Evolutionary conservation across 768 basidiomycete genomes (phyloP), one percentile per base, ranked within the genome.

Genomic region (Suillus occidentalis): DNA sequence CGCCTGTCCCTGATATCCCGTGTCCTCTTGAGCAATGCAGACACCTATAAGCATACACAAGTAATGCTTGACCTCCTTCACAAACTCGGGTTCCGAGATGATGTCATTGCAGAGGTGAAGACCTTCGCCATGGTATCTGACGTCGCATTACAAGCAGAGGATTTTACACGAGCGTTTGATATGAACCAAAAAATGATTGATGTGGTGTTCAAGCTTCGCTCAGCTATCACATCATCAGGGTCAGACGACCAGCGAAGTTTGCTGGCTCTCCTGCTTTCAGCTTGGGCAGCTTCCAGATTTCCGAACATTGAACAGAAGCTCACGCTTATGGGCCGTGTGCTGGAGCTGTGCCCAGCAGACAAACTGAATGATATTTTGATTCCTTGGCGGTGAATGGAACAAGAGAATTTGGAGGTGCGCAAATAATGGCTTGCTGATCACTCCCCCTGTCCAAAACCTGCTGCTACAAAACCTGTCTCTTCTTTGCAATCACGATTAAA

Each of bases 1-100:
- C 89, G 91, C 9, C 86, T 99, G 20, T 88, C 88, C 2, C 85
- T 98, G n/a, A 84, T 99, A 55, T 89, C 92, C 3, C 88, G 86
- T 13, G 90, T 99, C 49, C 85, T 99, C 36, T 89, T 91, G 9
- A 88, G 87, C 72, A 96, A 93, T 65, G 83, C 80, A 67, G 92
- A 95, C 62, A 93, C 95, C 3, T 97, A 95, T 78, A 92, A 91
- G 67, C 95, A 99, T 73, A 87, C 92, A 1, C 89, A 96, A 71
- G 90, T 99, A 64, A 89, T 99, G 58, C 84, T 99, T 22, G 96
- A 98, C 59, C 85, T 99, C 42, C 87, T 90, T 18, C 81, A 88
- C 77, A 97, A 97, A 77, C 88, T 99, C 9, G 96, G 97, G 0
- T 94, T 84, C 77, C 73, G 85, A 60, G 80, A 82, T 40, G 89